phyloP scores from a whole-genome alignment of 306 rosid genomes.

The Carpinus viminea region DNA sequence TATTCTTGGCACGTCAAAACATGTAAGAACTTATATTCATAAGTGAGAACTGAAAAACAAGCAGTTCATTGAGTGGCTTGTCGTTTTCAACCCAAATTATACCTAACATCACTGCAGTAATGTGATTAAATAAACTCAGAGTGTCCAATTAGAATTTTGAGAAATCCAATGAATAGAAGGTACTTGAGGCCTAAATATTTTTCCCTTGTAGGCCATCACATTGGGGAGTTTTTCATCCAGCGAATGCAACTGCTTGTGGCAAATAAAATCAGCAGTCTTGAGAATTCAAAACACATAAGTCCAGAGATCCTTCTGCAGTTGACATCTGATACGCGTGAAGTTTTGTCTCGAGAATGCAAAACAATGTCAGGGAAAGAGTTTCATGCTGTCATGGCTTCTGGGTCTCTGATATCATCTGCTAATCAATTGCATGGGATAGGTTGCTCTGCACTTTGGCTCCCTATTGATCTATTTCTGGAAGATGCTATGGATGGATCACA shows the following conservation, averaged over 20 bases:
- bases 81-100: neutral
- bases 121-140: neutral
- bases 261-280: slow-evolving; percentile 66
- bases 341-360: slow-evolving; percentile 49
- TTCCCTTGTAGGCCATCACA: slow-evolving; percentile 63
- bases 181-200: slow-evolving; percentile 15
- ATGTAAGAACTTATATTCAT: slow-evolving; percentile 57
- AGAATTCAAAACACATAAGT: slow-evolving; percentile 55
- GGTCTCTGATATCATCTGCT: slow-evolving; percentile 50
- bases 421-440: slow-evolving; percentile 58
- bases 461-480: slow-evolving; percentile 84
- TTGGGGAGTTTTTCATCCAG: slow-evolving; percentile 67
- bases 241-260: slow-evolving; percentile 60
- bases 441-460: slow-evolving; percentile 84
- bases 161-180: slow-evolving; percentile 18
- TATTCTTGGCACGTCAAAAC: slow-evolving; percentile 68
- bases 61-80: slow-evolving; percentile 14
- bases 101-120: neutral
- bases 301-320: slow-evolving; percentile 58
- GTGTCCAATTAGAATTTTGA: slow-evolving; percentile 20
- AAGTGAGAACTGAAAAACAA: slow-evolving; percentile 27
- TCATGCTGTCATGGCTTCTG: slow-evolving; percentile 53
- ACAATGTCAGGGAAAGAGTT: slow-evolving; percentile 47
- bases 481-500: slow-evolving; percentile 81
- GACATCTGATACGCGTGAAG: slow-evolving; percentile 46